phyloP scores from a whole-genome alignment of 345 rosid genomes.

The Cardamine resedifolia region DNA sequence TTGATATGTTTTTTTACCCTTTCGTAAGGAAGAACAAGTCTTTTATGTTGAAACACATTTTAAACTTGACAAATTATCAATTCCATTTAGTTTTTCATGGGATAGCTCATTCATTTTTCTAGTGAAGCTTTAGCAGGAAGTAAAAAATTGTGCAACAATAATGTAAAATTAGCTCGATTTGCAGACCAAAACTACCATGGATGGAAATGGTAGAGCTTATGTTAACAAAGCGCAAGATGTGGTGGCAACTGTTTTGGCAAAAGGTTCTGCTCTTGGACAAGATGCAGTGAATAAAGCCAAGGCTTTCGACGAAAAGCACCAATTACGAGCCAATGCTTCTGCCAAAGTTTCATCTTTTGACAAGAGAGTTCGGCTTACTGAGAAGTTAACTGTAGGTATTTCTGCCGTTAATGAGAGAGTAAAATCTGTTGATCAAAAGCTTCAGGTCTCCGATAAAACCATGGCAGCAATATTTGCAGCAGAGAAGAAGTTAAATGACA shows the following conservation, averaged over 20 bases:
- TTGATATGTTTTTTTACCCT: not conserved
- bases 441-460: slow-evolving; percentile 92
- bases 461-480: slow-evolving; percentile 99
- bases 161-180: slow-evolving; percentile 6
- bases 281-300: slow-evolving; percentile 94
- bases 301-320: slow-evolving; percentile 92
- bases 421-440: slow-evolving; percentile 89
- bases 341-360: slow-evolving; percentile 86
- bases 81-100: not conserved
- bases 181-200: slow-evolving; percentile 51
- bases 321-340: slow-evolving; percentile 79
- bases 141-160: not conserved
- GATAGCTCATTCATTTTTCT: not conserved
- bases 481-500: slow-evolving; percentile 84
- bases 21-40: not conserved
- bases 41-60: not conserved
- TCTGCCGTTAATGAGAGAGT: slow-evolving; percentile 91
- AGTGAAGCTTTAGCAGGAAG: not conserved
- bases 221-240: slow-evolving; percentile 87
- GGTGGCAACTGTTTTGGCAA: slow-evolving; percentile 71
- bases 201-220: slow-evolving; percentile 64
- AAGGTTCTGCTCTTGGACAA: slow-evolving; percentile 85
- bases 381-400: slow-evolving; percentile 80
- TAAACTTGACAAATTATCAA: not conserved
- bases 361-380: slow-evolving; percentile 73